Base-by-base conservation (phyloP, 2,329 filamentous ascomycete species). In the Aspergillus felis region DNA sequence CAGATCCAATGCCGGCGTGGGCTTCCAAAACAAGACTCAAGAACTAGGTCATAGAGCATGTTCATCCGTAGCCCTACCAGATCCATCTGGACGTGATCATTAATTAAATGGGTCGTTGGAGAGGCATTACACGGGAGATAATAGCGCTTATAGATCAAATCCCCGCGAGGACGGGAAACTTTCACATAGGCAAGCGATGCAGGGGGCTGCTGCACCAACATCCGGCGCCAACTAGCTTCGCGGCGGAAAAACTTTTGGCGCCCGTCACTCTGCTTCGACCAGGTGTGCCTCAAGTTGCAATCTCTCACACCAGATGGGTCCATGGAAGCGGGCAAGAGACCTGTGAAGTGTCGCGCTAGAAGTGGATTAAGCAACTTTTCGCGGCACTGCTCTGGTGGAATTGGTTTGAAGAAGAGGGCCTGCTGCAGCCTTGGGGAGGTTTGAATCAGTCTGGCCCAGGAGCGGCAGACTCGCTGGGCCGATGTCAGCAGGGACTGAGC, bases 341-440 rank as follows among this genome's bases (percentile, higher is more conserved):
- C 4, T 9, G 5, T 3, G 4, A 42, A 42, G 7, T 20, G 7
- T 42, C 9, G 2, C 2, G 41, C 41, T 42, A 42, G 41, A 9
- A 42, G 41, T 42, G 41, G 41, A 42, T 42, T 42, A 42, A 1
- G n/a, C n/a, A 42, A 10, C 41, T 42, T 42, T 42, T 42, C n/a
- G 41, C 1, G 41, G 41, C 41, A 42, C 41, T 22, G 2, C n/a
- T 42, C 41, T 42, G 41, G 20, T 42, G 41, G 41, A 8, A 10
- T 42, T 0, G 42, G 55, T 25, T 53, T 32, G 66, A 72, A 52
- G 66, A 58, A 53, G 3, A 58, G 35, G 1, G 22, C 38, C 8
- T 27, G 24, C 25, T 58, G 53, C 1, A 58, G 27, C 4, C 2
- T 12, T 8, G 10, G 3, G 25, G 50, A 58, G 20, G 6, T 4